A percentile compares a stretch with the other conserved stretches of the same genome.
phyloP scores from a whole-genome alignment of 805 yeast species.

The Kuraishia piskuri region DNA sequence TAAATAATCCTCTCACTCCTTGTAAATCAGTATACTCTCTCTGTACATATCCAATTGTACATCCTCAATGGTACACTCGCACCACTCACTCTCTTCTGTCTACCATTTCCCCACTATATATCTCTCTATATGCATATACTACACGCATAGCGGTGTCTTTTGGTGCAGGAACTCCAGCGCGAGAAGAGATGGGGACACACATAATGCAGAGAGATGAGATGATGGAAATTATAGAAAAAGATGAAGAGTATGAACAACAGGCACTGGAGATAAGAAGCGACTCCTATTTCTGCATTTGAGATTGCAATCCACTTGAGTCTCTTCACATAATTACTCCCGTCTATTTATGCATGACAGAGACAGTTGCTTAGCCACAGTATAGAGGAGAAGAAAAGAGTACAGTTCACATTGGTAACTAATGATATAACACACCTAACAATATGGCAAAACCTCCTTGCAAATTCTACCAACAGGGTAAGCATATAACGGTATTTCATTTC shows the following conservation, averaged over 20 bases:
- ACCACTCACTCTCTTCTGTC: neutral
- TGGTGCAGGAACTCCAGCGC: neutral
- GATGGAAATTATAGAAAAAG: neutral
- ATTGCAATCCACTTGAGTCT: too few species aligned
- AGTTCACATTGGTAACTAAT: too few species aligned
- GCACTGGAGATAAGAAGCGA: too few species aligned
- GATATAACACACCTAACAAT: neutral
- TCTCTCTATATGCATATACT: neutral
- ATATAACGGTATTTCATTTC: neutral
- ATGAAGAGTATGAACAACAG: too few species aligned
- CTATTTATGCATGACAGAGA: neutral
- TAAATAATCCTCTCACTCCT: too few species aligned
- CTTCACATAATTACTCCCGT: neutral
- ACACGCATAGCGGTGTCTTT: neutral
- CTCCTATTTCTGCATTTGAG: too few species aligned
- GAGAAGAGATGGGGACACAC: neutral
- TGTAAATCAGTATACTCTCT: too few species aligned
- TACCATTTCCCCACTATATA: neutral
- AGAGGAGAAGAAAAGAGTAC: too few species aligned
- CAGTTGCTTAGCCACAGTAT: neutral
- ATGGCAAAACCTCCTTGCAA: conserved; percentile 28
- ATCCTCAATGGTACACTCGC: neutral
- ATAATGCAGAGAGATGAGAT: neutral
- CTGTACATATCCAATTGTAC: neutral
- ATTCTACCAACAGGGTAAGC: conserved; percentile 29